A percentile compares a stretch with the other conserved stretches of the same genome.
Conservation (phyloP, 305 asterid species). For the Fraxinus greggii region DNA sequence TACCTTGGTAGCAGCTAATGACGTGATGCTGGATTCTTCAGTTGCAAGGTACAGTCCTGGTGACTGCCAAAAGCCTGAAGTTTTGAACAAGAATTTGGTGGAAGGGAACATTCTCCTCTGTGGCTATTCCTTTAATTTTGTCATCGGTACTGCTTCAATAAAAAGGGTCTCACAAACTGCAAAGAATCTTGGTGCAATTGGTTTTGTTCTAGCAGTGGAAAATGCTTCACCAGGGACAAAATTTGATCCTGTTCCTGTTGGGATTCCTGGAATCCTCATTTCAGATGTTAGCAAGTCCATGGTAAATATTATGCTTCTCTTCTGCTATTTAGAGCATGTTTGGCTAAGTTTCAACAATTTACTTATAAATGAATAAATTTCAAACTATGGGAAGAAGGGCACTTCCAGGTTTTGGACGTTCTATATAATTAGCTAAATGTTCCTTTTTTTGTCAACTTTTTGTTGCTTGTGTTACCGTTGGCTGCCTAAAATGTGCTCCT, state of each 20-base stretch:
- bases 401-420: background rate
- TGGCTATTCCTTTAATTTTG: conserved; percentile 94
- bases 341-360: background rate
- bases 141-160: conserved; percentile 79
- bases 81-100: conserved; percentile 80
- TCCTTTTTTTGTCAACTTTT: background rate
- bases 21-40: conserved; percentile 78
- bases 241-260: conserved; percentile 85
- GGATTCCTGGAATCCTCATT: conserved; percentile 82
- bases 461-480: background rate
- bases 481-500: background rate
- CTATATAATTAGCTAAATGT: background rate
- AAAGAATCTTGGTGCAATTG: conserved; percentile 84
- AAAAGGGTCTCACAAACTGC: conserved; percentile 82
- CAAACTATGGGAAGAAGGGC: background rate
- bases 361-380: background rate
- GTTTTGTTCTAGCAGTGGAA: conserved; percentile 97
- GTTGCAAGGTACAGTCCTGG: conserved; percentile 58
- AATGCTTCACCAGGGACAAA: conserved; percentile 88
- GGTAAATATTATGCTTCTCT: conserved; percentile 39
- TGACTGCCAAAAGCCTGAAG: conserved; percentile 96
- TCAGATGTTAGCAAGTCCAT: conserved; percentile 63
- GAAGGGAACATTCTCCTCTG: conserved; percentile 93
- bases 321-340: background rate
- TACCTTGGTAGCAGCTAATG: conserved; percentile 88